These are phyloP conservation scores for Cyberlindnera euphorbiae DNA, from an alignment of 805 yeast genomes.

Conservation along the genomic window DNA sequence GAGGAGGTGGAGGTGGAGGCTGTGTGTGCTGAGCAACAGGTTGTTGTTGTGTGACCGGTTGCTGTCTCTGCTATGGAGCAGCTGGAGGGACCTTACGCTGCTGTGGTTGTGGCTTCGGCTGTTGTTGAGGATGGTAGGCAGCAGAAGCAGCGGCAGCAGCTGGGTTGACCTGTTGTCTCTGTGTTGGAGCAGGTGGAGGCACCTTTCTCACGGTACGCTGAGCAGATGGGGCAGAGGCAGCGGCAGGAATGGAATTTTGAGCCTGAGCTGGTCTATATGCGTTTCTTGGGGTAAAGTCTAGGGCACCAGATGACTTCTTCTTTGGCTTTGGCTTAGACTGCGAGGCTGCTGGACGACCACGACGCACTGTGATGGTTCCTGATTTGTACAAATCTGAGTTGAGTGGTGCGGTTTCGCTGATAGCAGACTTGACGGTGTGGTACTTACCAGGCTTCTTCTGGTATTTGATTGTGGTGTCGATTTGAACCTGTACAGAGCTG, in stretches of 20 bases:
- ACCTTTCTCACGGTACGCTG: slow-evolving; percentile 20
- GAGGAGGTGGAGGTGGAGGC: slow-evolving; percentile 76
- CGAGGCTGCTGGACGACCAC: slow-evolving; percentile 73
- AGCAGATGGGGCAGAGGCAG: slow-evolving; percentile 1
- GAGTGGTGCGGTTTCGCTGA: slow-evolving; percentile 58
- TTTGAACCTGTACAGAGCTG: slow-evolving; percentile 51
- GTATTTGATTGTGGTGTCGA: slow-evolving; percentile 72
- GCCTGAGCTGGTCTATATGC: slow-evolving; percentile 6
- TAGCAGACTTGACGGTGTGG: slow-evolving; percentile 66
- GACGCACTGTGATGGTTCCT: slow-evolving; percentile 73
- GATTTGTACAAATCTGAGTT: slow-evolving; percentile 80
- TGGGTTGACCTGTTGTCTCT: slow-evolving; percentile 14
- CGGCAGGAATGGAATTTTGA: not conserved
- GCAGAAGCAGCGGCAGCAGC: slow-evolving; percentile 34
- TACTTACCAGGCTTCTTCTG: slow-evolving; percentile 85
- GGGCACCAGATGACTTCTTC: slow-evolving; percentile 32
- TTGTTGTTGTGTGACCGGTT: slow-evolving; percentile 24
- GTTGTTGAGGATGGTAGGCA: slow-evolving; percentile 33
- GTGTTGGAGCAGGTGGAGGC: slow-evolving; percentile 28
- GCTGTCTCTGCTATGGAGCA: slow-evolving; percentile 30
- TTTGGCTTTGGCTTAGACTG: slow-evolving; percentile 73
- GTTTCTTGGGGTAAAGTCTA: slow-evolving; percentile 29
- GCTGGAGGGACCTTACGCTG: slow-evolving; percentile 23
- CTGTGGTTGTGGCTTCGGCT: slow-evolving; percentile 19
- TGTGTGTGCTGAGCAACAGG: slow-evolving; percentile 59